Percentiles rank a stretch among this genome's conserved stretches.
Evolutionary conservation across 148 eudicot species (phyloP).

Genomic region (Oxyria digyna): DNA sequence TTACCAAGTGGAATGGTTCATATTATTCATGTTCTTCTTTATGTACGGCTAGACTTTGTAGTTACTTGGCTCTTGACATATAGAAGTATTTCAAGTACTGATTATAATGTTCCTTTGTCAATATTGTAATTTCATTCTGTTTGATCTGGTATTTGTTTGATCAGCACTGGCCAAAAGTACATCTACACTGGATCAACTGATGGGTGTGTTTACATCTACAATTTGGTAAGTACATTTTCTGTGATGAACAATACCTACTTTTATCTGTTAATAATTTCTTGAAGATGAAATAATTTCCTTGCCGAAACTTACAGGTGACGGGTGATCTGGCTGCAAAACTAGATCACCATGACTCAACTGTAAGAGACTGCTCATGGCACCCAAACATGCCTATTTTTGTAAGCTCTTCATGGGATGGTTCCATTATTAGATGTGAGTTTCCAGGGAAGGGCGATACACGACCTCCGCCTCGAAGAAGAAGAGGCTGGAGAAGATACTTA

Average conservation of each 20-base stretch:
- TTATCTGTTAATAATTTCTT: not conserved
- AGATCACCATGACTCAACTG: conserved; percentile 41
- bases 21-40: not conserved
- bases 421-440: conserved; percentile 43
- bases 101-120: too few species aligned
- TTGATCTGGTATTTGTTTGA: conserved; percentile 2
- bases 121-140: not conserved
- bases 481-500: conserved; percentile 17
- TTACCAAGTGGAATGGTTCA: too few species aligned
- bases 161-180: conserved; percentile 87
- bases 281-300: not conserved
- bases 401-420: conserved; percentile 78
- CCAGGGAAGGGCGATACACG: conserved; percentile 28
- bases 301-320: conserved; percentile 26
- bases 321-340: conserved; percentile 50
- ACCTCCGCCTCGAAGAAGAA: conserved; percentile 15
- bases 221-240: conserved; percentile 41
- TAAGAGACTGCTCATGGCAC: conserved; percentile 82
- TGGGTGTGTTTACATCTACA: conserved; percentile 55
- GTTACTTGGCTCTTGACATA: not conserved
- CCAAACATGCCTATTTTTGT: conserved; percentile 53
- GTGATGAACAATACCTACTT: not conserved
- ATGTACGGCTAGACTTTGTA: not conserved
- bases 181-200: conserved; percentile 75
- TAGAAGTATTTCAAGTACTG: too few species aligned